phyloP scores from a whole-genome alignment of 2,329 filamentous ascomycete species.

The Cladosporium oxysporum region DNA sequence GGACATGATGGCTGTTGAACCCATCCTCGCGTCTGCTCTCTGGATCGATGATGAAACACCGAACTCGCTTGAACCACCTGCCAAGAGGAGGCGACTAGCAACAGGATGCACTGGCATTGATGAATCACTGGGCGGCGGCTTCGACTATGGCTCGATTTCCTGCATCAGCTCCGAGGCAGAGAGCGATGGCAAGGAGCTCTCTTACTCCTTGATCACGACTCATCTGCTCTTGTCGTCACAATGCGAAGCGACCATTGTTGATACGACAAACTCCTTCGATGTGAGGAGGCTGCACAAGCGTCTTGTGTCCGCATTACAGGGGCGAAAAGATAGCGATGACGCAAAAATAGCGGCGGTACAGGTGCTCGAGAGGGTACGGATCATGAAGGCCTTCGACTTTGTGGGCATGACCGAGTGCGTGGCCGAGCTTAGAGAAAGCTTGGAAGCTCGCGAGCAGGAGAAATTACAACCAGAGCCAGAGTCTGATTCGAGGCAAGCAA shows the following conservation, averaged over 20 bases:
- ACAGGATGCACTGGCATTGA: slow-evolving; percentile 39
- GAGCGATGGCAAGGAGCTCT: slow-evolving; percentile 31
- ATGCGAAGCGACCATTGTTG: slow-evolving; percentile 46
- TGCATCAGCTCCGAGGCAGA: slow-evolving; percentile 40
- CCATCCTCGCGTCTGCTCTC: slow-evolving; percentile 8
- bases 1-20: not conserved
- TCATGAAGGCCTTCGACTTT: slow-evolving; percentile 55
- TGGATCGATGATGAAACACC: not conserved
- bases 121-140: slow-evolving; percentile 40
- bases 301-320: slow-evolving; percentile 23
- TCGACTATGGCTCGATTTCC: slow-evolving; percentile 38
- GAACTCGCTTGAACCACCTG: not conserved
- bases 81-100: slow-evolving; percentile 21
- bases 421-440: slow-evolving; percentile 44
- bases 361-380: slow-evolving; percentile 47
- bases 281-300: slow-evolving; percentile 41
- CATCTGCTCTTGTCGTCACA: slow-evolving; percentile 39
- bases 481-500: not conserved
- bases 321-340: slow-evolving; percentile 13
- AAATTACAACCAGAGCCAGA: not conserved
- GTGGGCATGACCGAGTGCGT: slow-evolving; percentile 50
- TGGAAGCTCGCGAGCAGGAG: slow-evolving; percentile 26
- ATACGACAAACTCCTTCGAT: slow-evolving; percentile 50
- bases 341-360: slow-evolving; percentile 37
- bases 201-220: slow-evolving; percentile 40